Base-by-base conservation (phyloP, 306 rosid genomes). In the Prunus campanulata region DNA sequence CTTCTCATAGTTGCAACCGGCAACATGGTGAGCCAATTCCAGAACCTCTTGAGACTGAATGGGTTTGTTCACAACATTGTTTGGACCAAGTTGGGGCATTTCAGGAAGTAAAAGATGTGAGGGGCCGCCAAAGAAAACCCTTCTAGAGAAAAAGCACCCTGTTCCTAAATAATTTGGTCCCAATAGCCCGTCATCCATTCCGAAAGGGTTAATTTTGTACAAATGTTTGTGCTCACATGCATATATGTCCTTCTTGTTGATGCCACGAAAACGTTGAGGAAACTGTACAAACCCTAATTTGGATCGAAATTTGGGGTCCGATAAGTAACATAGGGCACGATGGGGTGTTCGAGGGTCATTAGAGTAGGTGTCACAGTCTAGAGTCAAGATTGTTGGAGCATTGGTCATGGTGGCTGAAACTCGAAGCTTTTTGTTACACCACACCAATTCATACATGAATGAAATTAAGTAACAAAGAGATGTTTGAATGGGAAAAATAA, bases 361-460 rank as follows among this genome's bases (percentile, higher is more conserved):
- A 1, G 90, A 84, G 42, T 66, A 84, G 57, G 12, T 84, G 70
- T 87, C 88, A 9, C 90, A 79, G 2, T 84, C 88, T 5, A 77
- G 18, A 49, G 83, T 84, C 1, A 84, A 64, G 65, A 87, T 35
- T 13, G 85, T 32, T 5, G 88, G 87, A n/a, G 91, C 85, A 69
- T 87, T 87, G 15, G 64, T 85, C 85, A 82, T 82, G 50, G 50
- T 9, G 5, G 88, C 82, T 0, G 85, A 87, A 18, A 87, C 85
- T 19, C 87, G 82, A 79, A 87, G 76, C 91, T 86, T 4, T 14
- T 35, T 35, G 42, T 12, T 0, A 11, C 2, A n/a, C 2, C 42
- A 35, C 42, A 1, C 42, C 8, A 35, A 35, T 35, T 2, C 42
- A 35, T 1, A 6, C 24, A 20, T 0, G 2, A 30, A 44, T 8